Conservation (phyloP, 2,329 filamentous ascomycete genomes). For the Apiospora malaysiana region DNA sequence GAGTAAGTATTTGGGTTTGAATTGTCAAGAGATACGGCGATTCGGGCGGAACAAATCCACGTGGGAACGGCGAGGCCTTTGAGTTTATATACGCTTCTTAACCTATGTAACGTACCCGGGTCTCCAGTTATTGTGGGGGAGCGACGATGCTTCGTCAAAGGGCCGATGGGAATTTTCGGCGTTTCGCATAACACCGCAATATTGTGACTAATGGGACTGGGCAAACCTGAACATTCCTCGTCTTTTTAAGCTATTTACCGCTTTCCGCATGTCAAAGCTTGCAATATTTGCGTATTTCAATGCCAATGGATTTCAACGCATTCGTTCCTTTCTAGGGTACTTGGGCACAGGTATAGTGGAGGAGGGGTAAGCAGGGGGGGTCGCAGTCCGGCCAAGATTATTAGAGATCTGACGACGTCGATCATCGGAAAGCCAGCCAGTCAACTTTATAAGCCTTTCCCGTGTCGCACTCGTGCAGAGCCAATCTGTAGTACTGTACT, state of each 20-base stretch:
- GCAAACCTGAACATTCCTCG: background rate
- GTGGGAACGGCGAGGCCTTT: background rate
- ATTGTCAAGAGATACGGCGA: background rate
- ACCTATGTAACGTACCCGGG: background rate
- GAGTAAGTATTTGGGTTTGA: background rate
- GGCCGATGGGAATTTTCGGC: conserved; percentile 3
- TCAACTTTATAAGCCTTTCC: background rate
- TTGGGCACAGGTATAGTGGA: background rate
- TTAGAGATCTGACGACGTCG: background rate
- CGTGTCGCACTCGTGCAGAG: background rate
- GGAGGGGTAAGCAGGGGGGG: conserved; percentile 1
- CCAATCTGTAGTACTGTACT: background rate
- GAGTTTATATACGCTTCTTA: background rate
- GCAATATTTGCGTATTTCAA: background rate
- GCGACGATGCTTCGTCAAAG: background rate
- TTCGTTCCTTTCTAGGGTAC: too few species aligned
- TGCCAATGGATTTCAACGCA: background rate
- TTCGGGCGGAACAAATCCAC: background rate
- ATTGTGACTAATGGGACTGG: background rate
- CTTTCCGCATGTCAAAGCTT: background rate
- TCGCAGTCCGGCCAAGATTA: background rate
- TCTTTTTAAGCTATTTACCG: background rate
- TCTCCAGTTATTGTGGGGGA: conserved; percentile 12
- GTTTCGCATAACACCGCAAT: conserved; percentile 6
- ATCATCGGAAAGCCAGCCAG: background rate